These are phyloP conservation scores for Neurospora hispaniola DNA, from an alignment of 495 filamentous ascomycete species.

Conservation along the genomic window DNA sequence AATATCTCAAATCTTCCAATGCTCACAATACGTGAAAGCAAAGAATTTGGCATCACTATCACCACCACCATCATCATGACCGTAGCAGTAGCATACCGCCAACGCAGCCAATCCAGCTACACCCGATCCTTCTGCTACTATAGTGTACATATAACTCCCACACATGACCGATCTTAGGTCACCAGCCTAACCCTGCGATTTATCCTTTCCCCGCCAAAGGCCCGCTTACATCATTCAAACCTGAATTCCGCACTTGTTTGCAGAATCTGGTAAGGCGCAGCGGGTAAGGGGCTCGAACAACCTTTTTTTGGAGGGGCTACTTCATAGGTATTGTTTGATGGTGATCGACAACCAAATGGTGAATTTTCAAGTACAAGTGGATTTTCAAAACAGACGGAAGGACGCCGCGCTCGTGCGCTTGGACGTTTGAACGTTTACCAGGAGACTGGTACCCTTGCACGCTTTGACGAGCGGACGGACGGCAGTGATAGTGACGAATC, in stretches of 20 bases:
- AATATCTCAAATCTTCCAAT: background rate
- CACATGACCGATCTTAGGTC: background rate
- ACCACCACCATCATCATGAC: background rate
- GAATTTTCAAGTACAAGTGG: background rate
- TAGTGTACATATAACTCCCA: background rate
- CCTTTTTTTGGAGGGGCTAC: background rate
- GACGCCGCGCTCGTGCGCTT: background rate
- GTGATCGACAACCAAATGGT: background rate
- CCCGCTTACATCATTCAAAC: background rate
- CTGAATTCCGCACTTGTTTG: background rate
- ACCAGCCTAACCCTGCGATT: background rate
- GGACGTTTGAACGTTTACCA: background rate
- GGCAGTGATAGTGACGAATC: background rate
- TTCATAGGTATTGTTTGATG: background rate
- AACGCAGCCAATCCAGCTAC: background rate
- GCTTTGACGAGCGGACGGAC: background rate
- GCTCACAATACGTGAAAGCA: background rate
- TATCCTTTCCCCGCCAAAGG: background rate
- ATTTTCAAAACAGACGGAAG: background rate
- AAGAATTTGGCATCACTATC: background rate
- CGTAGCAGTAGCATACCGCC: background rate
- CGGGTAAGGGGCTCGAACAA: background rate
- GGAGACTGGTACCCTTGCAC: too few relatives aligned
- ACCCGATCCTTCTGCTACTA: background rate
- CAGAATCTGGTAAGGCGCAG: background rate